Base-by-base conservation (phyloP, 768 basidiomycete species). In the Daedaleopsis sinensis region DNA sequence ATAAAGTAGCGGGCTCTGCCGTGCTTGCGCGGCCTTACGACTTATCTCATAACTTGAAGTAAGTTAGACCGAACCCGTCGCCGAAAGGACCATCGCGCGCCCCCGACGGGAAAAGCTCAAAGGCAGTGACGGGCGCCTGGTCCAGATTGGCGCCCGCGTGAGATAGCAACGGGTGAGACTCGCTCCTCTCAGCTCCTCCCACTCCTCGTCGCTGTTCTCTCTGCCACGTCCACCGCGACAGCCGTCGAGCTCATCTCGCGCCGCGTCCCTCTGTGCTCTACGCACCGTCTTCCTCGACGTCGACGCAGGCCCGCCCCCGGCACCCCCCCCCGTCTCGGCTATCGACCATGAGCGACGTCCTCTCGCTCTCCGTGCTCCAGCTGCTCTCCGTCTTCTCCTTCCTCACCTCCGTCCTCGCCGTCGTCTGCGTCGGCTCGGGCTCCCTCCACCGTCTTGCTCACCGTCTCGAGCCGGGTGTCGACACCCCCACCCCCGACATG, bases 361-460 rank as follows among this genome's bases (percentile, higher is more conserved):
- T 67, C 32, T 67, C 66, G 39, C 60, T 67, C 52, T 67, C 66
- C 19, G 51, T 67, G 47, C 55, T 67, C 59, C 66, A 67, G 66
- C 57, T 67, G 37, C 57, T 67, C 23, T 67, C 66, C 36, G 63
- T 65, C 52, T 56, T 67, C 52, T 67, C 39, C 46, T 67, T 67
- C 60, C 52, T 67, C 48, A 67, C 66, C 21, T 67, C 66, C 2
- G 56, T 67, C 36, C 63, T 67, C 53, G 66, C 66, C 47, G 66
- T 67, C 50, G 53, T 67, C 36, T 62, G 62, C 37, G 66, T 67
- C 19, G 69, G 69, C 48, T 62, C 70, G 5, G 71, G 65, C 47
- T 69, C 70, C 4, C 53, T 72, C 8, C 63, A 70, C 55, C 68
- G 68, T 36, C 57, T 68, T n/a, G 61, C 62, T 11, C 65, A 66